Percentiles rank a stretch among this genome's conserved stretches.
These are phyloP conservation scores for Cladophialophora psammophila DNA, from an alignment of 2,329 filamentous ascomycete genomes.

Conservation along the genomic window DNA sequence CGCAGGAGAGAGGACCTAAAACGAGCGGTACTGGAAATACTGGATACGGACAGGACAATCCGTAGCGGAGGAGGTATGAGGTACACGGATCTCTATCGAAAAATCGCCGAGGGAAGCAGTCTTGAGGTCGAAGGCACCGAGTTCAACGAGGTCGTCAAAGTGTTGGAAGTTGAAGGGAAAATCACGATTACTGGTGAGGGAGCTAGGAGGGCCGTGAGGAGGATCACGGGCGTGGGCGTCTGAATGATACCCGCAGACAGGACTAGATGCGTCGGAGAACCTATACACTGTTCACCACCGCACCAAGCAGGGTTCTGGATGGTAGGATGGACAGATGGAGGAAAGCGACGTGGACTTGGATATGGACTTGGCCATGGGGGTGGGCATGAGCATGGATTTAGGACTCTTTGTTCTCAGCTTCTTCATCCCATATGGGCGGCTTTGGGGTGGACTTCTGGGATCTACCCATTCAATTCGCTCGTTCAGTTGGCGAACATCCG, in stretches of 20 bases:
- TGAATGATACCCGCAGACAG: slow-evolving; percentile 1
- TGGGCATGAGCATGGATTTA: too few species aligned
- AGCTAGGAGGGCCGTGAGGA: slow-evolving; percentile 78
- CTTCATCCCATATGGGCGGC: too few species aligned
- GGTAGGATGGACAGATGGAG: too few species aligned
- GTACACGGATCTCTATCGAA: slow-evolving; percentile 78
- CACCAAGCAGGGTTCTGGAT: too few species aligned
- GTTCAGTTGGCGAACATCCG: too few species aligned
- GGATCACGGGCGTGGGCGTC: slow-evolving; percentile 66
- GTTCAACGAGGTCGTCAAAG: slow-evolving; percentile 80
- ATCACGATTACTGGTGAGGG: slow-evolving; percentile 86
- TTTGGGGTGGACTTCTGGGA: too few species aligned
- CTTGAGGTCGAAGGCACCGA: slow-evolving; percentile 76
- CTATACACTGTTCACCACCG: too few species aligned
- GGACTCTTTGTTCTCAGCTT: too few species aligned
- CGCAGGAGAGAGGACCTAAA: slow-evolving; percentile 85
- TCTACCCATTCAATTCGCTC: too few species aligned
- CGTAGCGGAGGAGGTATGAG: slow-evolving; percentile 68
- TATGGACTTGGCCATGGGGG: too few species aligned
- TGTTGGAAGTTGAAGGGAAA: slow-evolving; percentile 82
- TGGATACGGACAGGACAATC: slow-evolving; percentile 69
- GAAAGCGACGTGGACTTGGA: too few species aligned
- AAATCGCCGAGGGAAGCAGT: slow-evolving; percentile 73
- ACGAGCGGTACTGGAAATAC: slow-evolving; percentile 72
- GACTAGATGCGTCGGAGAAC: neutral